phyloP scores from a whole-genome alignment of 2,329 filamentous ascomycete genomes.

The Didymella glomerata region DNA sequence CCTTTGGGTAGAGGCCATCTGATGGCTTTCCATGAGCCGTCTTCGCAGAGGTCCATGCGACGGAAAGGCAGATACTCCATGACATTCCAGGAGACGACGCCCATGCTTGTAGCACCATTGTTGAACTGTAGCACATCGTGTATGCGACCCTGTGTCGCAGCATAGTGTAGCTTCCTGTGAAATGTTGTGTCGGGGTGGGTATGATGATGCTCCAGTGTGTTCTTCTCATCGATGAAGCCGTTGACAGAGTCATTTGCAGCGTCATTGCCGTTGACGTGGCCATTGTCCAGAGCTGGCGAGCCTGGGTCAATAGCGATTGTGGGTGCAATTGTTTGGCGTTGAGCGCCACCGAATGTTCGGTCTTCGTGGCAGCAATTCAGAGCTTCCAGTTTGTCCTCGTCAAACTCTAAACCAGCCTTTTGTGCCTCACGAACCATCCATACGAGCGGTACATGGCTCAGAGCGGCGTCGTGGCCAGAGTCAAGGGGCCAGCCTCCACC shows the following conservation, averaged over 20 bases:
- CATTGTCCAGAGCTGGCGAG: slow-evolving; percentile 25
- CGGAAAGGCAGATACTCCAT: slow-evolving; percentile 86
- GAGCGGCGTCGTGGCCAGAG: slow-evolving; percentile 63
- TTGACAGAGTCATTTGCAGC: neutral
- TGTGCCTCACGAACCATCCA: slow-evolving; percentile 75
- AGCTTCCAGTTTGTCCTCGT: slow-evolving; percentile 70
- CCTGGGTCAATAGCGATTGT: slow-evolving; percentile 46
- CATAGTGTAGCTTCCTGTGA: slow-evolving; percentile 65
- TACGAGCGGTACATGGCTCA: slow-evolving; percentile 73
- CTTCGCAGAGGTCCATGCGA: slow-evolving; percentile 76
- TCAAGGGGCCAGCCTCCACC: slow-evolving; percentile 75
- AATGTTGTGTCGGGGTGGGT: slow-evolving; percentile 55
- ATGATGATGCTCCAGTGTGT: slow-evolving; percentile 27
- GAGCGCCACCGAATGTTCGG: slow-evolving; percentile 3
- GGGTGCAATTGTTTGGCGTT: slow-evolving; percentile 31
- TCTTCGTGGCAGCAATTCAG: slow-evolving; percentile 66
- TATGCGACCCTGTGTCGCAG: slow-evolving; percentile 63
- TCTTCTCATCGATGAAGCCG: slow-evolving; percentile 27
- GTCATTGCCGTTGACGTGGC: neutral
- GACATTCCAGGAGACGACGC: slow-evolving; percentile 74
- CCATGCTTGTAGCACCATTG: slow-evolving; percentile 63
- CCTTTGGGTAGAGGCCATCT: slow-evolving; percentile 81
- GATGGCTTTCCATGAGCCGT: slow-evolving; percentile 82
- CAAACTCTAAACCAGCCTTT: slow-evolving; percentile 74
- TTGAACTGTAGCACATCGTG: slow-evolving; percentile 76